phyloP scores from a whole-genome alignment of 2,329 filamentous ascomycete species.

The Acephala macrosclerotiorum region DNA sequence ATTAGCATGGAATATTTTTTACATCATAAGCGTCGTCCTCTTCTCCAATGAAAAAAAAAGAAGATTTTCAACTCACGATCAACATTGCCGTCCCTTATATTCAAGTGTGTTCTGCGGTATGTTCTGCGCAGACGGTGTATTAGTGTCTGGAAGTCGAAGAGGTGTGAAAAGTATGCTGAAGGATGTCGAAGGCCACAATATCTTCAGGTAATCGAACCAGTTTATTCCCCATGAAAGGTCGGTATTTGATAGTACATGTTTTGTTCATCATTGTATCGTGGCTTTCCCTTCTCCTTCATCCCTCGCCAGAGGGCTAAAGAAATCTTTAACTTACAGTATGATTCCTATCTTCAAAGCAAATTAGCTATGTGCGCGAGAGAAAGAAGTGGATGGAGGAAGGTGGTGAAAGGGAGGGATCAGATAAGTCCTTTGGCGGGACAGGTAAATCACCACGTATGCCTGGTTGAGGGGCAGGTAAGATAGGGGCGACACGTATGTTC shows the following conservation, averaged over 20 bases:
- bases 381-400: neutral
- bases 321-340: conserved; percentile 37
- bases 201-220: conserved; percentile 48
- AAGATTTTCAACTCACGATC: neutral
- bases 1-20: conserved; percentile 80
- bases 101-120: neutral
- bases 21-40: conserved; percentile 63
- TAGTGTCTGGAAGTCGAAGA: too few species aligned
- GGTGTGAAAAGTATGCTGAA: neutral
- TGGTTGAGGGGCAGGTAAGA: conserved; percentile 53
- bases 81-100: neutral
- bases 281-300: neutral
- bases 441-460: conserved; percentile 61
- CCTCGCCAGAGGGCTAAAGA: too few species aligned
- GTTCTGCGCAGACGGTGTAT: conserved; percentile 20
- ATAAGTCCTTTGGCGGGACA: conserved; percentile 65
- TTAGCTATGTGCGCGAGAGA: neutral
- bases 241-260: conserved; percentile 55
- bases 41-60: conserved; percentile 20
- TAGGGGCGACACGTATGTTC: conserved; percentile 66
- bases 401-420: conserved; percentile 47
- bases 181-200: conserved; percentile 17
- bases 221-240: conserved; percentile 47
- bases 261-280: conserved; percentile 49
- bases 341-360: neutral